Percentiles rank a stretch among this genome's conserved stretches.
Evolutionary conservation across 352 stramenopile species (phyloP).

Genomic region (Globisporangium solare): DNA sequence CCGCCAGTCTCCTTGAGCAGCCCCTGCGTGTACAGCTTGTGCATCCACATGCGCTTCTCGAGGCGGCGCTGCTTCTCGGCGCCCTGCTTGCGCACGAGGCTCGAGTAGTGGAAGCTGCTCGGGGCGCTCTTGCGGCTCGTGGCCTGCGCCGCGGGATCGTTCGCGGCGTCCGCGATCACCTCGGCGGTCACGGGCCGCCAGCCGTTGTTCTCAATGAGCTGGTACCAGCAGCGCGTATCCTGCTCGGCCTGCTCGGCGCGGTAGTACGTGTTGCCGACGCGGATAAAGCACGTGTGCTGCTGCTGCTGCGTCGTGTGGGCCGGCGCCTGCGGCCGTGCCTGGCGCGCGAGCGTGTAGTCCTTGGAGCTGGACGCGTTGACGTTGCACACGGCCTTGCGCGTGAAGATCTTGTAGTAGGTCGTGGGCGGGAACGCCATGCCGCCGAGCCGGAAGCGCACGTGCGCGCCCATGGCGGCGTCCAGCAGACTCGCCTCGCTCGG

Average conservation of each 20-base stretch:
- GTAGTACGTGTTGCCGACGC: constrained; percentile 73
- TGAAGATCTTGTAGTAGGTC: constrained; percentile 95
- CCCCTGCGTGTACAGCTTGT: constrained; percentile 66
- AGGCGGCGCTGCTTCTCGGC: constrained; percentile 39
- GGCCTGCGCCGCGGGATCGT: constrained; percentile 48
- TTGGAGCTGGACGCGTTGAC: constrained; percentile 89
- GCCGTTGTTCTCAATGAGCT: constrained; percentile 87
- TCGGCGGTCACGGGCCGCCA: constrained; percentile 88
- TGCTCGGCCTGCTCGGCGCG: constrained; percentile 41
- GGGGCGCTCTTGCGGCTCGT: constrained; percentile 28
- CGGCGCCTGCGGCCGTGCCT: constrained; percentile 25
- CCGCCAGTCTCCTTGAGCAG: constrained; percentile 24
- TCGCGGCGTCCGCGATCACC: constrained; percentile 53
- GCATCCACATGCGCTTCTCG: constrained; percentile 80
- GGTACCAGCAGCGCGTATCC: constrained; percentile 79
- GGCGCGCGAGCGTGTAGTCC: constrained; percentile 69
- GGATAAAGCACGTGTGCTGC: constrained; percentile 39
- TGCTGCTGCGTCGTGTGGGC: constrained; percentile 17
- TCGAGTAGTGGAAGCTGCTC: constrained; percentile 38
- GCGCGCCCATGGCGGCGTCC: constrained; percentile 73
- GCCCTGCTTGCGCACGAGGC: constrained; percentile 52
- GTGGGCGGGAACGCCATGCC: constrained; percentile 86
- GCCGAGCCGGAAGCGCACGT: constrained; percentile 86
- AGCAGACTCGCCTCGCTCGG: constrained; percentile 70
- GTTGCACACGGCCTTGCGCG: constrained; percentile 78